Conservation (phyloP, 352 stramenopile genomes). For the Blastocystis sp. region DNA sequence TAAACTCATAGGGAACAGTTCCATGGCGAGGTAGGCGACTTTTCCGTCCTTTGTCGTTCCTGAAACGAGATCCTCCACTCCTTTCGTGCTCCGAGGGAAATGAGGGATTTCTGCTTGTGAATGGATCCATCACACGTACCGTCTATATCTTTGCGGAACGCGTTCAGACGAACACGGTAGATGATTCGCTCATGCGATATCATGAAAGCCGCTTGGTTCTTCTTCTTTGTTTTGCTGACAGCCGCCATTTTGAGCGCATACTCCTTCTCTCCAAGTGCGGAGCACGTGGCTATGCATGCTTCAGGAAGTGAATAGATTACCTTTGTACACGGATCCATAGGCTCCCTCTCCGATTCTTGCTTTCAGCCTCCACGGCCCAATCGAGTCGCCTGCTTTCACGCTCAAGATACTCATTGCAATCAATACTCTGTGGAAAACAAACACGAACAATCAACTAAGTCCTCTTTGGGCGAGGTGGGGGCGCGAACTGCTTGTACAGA, state of each 20-base stretch:
- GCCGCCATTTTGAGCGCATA: slow-evolving; percentile 19
- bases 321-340: slow-evolving; percentile 17
- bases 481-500: slow-evolving; percentile 21
- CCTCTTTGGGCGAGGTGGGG: neutral
- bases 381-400: neutral
- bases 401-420: neutral
- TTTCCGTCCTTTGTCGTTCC: slow-evolving; percentile 2
- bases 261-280: neutral
- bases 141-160: slow-evolving; percentile 15
- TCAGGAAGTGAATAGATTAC: neutral
- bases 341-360: neutral
- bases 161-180: neutral
- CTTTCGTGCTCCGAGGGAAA: neutral
- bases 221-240: neutral
- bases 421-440: neutral
- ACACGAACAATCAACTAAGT: neutral
- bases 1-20: neutral
- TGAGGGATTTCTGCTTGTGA: slow-evolving; percentile 17
- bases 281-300: neutral
- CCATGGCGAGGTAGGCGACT: slow-evolving; percentile 21
- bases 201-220: slow-evolving; percentile 16
- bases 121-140: neutral
- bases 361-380: slow-evolving; percentile 6
- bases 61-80: neutral
- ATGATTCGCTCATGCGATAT: neutral